phyloP scores from a whole-genome alignment of 805 yeast genomes.

The Cyberlindnera euphorbiae region DNA sequence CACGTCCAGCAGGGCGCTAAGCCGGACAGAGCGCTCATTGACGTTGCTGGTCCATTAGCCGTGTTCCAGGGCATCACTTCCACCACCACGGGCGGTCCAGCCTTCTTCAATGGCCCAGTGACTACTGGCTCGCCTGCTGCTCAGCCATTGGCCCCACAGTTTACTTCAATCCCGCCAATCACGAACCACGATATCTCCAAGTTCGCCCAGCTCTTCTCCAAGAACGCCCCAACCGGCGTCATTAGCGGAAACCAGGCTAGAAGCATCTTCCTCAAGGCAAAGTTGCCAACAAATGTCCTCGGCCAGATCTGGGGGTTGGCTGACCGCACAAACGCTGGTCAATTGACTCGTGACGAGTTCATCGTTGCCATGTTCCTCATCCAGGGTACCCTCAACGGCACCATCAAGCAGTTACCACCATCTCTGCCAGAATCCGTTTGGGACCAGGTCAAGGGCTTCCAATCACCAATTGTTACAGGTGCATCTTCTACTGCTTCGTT shows the following conservation, averaged over 20 bases:
- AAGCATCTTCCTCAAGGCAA: conserved; percentile 84
- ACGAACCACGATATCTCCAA: conserved; percentile 53
- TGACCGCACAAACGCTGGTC: conserved; percentile 72
- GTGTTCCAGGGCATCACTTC: conserved; percentile 36
- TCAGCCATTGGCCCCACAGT: conserved; percentile 23
- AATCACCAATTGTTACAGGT: conserved; percentile 17
- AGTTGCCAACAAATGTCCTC: conserved; percentile 67
- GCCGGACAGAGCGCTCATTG: conserved; percentile 50
- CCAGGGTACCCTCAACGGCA: conserved; percentile 69
- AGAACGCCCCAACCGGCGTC: conserved; percentile 52
- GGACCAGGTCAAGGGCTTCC: conserved; percentile 29
- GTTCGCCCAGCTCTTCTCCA: conserved; percentile 69
- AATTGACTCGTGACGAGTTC: conserved; percentile 69
- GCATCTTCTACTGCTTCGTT: conserved; percentile 9
- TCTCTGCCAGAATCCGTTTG: conserved; percentile 39
- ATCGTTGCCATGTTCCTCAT: conserved; percentile 93
- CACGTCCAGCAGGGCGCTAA: conserved; percentile 73
- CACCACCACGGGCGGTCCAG: background rate
- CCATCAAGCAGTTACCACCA: conserved; percentile 53
- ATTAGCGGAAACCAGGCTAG: conserved; percentile 79
- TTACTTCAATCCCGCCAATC: conserved; percentile 44
- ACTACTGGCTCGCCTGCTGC: conserved; percentile 10
- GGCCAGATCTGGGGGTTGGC: conserved; percentile 89
- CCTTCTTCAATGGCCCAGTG: conserved; percentile 7
- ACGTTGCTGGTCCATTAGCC: conserved; percentile 60